Conservation (phyloP, 1,139 yeast genomes). For the Geotrichum cucujoidarum region DNA sequence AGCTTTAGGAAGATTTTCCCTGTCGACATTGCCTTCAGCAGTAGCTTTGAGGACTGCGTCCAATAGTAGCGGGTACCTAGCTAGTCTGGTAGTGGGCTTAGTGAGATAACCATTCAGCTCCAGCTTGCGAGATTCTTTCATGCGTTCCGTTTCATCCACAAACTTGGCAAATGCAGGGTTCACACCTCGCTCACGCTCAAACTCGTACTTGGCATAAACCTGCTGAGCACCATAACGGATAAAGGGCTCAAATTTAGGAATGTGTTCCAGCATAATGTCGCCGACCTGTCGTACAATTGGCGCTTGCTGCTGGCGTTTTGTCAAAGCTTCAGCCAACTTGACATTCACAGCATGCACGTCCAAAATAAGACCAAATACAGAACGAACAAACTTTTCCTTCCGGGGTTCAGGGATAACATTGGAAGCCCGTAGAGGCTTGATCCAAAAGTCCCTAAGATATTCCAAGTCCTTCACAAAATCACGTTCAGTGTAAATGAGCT, state of each 20-base stretch:
- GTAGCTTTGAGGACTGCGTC: conserved; percentile 83
- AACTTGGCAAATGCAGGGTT: conserved; percentile 88
- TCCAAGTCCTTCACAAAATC: conserved; percentile 94
- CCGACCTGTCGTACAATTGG: conserved; percentile 85
- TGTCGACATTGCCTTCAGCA: conserved; percentile 67
- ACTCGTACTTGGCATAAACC: conserved; percentile 91
- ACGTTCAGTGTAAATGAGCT: conserved; percentile 87
- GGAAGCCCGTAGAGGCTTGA: conserved; percentile 79
- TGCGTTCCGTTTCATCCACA: conserved; percentile 83
- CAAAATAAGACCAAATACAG: conserved; percentile 85
- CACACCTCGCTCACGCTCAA: conserved; percentile 87
- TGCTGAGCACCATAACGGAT: conserved; percentile 93
- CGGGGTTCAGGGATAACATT: conserved; percentile 85
- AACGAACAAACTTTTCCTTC: conserved; percentile 82
- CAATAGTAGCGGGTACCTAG: conserved; percentile 81
- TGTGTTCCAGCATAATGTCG: conserved; percentile 77
- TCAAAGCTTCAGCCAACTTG: conserved; percentile 80
- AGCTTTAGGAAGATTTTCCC: conserved; percentile 65
- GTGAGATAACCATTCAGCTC: conserved; percentile 91
- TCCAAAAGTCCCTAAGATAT: conserved; percentile 89
- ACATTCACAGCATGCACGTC: conserved; percentile 83
- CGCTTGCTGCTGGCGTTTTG: conserved; percentile 80
- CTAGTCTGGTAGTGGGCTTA: conserved; percentile 94
- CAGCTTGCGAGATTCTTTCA: conserved; percentile 84
- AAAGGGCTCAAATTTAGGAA: conserved; percentile 87